Evolutionary conservation across 805 yeast species (phyloP).

Genomic region (Vanderwaltozyma polyspora): DNA sequence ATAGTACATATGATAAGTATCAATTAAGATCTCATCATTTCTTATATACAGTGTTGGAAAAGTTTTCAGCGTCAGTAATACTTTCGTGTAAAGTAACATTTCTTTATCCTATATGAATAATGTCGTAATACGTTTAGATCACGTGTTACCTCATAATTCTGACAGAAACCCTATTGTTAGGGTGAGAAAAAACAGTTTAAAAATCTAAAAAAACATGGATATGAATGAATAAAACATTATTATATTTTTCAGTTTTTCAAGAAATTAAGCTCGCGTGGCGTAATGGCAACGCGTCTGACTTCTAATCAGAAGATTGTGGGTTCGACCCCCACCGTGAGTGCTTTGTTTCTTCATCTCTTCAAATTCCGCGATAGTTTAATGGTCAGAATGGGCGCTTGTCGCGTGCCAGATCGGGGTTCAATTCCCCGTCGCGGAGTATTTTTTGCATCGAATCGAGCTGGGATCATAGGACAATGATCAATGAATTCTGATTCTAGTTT

Average conservation of each 20-base stretch:
- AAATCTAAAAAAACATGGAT: not conserved
- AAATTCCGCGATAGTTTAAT: constrained; percentile 1
- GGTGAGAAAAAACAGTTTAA: not conserved
- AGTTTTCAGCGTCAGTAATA: too few relatives aligned
- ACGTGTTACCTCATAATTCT: not conserved
- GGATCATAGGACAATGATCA: not conserved
- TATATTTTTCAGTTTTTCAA: too few relatives aligned
- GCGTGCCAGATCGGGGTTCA: constrained; percentile 2
- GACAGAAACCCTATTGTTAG: not conserved
- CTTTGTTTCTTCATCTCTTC: constrained; percentile 8
- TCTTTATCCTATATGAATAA: too few relatives aligned
- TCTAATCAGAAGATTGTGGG: constrained; percentile 46
- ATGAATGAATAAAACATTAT: not conserved
- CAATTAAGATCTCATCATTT: too few relatives aligned
- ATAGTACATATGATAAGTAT: too few relatives aligned
- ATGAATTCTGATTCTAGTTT: too few relatives aligned
- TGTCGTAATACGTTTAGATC: not conserved
- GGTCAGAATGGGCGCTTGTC: constrained; percentile 2
- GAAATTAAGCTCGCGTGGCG: constrained; percentile 38
- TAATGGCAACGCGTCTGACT: constrained; percentile 49
- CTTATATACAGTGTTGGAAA: too few relatives aligned
- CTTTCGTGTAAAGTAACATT: too few relatives aligned
- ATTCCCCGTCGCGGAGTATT: constrained; percentile 2
- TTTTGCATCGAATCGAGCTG: not conserved
- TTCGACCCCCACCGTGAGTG: constrained; percentile 47